Percentiles rank a stretch among this genome's conserved stretches.
Conservation (phyloP, 805 yeast species). For the Schizosaccharomyces octosporus region DNA sequence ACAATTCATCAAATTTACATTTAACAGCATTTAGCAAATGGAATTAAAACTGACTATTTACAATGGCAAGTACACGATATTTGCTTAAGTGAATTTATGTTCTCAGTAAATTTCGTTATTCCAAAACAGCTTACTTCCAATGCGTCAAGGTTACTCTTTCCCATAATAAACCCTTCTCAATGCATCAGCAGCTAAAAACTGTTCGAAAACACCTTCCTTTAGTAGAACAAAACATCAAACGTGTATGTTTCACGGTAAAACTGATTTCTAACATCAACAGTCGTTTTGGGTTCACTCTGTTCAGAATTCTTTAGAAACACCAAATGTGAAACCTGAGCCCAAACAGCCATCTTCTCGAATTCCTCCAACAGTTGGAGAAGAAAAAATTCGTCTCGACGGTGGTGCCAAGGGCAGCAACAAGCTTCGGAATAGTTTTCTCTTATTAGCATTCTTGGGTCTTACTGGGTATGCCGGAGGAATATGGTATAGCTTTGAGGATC, state of each 20-base stretch:
- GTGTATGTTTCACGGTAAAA: neutral
- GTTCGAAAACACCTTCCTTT: neutral
- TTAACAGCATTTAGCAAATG: too few relatives aligned
- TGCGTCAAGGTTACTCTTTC: too few relatives aligned
- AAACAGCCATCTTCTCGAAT: too few relatives aligned
- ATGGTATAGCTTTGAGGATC: conserved; percentile 30
- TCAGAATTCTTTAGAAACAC: neutral
- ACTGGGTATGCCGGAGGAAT: conserved; percentile 30
- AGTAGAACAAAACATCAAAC: neutral
- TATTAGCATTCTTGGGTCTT: neutral
- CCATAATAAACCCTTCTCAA: neutral
- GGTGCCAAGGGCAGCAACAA: neutral
- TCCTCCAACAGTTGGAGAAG: too few relatives aligned
- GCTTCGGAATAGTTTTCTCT: neutral
- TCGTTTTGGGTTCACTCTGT: neutral
- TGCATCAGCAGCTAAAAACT: neutral
- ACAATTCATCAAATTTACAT: too few relatives aligned
- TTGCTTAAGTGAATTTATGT: too few relatives aligned
- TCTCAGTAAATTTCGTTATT: too few relatives aligned
- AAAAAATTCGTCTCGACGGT: too few relatives aligned
- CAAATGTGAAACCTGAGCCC: neutral
- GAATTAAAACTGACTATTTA: too few relatives aligned
- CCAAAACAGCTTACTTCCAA: too few relatives aligned
- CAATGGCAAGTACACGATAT: too few relatives aligned
- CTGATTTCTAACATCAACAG: neutral